phyloP scores from a whole-genome alignment of 495 filamentous ascomycete species.

The Tetracladium marchalianum region DNA sequence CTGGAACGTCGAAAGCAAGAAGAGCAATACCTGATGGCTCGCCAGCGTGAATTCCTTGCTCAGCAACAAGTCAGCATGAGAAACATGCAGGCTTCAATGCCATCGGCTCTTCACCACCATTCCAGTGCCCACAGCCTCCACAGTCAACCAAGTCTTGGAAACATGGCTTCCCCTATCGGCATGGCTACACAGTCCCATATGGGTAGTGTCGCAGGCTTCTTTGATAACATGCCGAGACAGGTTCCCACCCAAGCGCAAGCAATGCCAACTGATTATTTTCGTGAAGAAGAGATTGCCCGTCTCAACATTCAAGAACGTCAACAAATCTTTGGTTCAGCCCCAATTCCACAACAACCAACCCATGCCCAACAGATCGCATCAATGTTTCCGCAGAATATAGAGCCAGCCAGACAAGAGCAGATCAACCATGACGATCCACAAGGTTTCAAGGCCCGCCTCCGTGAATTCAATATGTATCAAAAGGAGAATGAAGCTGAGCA shows the following conservation, averaged over 20 bases:
- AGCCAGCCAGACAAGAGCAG: constrained; percentile 21
- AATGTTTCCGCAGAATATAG: constrained; percentile 40
- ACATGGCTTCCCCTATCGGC: constrained; percentile 75
- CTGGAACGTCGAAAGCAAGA: constrained; percentile 94
- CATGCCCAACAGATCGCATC: constrained; percentile 18
- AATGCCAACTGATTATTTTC: constrained; percentile 33
- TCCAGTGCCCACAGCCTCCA: constrained; percentile 91
- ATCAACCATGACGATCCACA: constrained; percentile 34
- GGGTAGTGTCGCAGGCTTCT: constrained; percentile 53
- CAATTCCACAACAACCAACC: constrained; percentile 21
- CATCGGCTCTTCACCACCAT: constrained; percentile 72
- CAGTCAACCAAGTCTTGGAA: constrained; percentile 89
- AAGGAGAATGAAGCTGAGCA: constrained; percentile 46
- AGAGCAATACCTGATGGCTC: constrained; percentile 91
- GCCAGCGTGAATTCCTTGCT: constrained; percentile 86
- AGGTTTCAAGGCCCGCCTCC: constrained; percentile 40
- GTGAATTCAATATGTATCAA: constrained; percentile 44
- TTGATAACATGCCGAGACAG: constrained; percentile 43
- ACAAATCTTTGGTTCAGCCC: constrained; percentile 8
- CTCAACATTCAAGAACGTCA: constrained; percentile 29
- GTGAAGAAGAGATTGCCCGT: constrained; percentile 29
- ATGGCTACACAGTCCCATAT: constrained; percentile 66
- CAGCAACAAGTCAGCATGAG: constrained; percentile 76
- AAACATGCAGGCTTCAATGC: constrained; percentile 55
- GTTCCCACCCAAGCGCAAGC: constrained; percentile 16